These are phyloP conservation scores for Lentinula guzmanii DNA, from an alignment of 768 basidiomycete species.

Conservation along the genomic window DNA sequence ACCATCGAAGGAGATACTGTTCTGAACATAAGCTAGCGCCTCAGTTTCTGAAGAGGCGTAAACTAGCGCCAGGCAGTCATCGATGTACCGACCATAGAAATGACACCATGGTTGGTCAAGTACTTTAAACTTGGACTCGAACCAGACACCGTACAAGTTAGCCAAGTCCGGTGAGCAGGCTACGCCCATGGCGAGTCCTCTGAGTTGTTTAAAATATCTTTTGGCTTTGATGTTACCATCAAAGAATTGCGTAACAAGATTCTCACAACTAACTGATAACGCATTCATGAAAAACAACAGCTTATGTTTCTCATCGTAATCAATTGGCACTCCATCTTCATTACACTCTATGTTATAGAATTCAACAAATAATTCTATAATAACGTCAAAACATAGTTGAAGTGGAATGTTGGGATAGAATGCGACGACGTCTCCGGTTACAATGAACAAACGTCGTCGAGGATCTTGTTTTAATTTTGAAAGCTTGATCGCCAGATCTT, in stretches of 20 bases:
- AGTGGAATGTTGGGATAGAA: slow-evolving; percentile 24
- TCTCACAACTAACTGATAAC: too few relatives aligned
- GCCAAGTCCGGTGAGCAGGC: slow-evolving; percentile 23
- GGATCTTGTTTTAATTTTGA: slow-evolving; percentile 13
- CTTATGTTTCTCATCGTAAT: too few relatives aligned
- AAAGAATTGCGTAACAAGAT: too few relatives aligned
- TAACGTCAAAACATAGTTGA: slow-evolving; percentile 14
- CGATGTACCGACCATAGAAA: too few relatives aligned
- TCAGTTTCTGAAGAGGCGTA: too few relatives aligned
- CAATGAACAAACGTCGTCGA: slow-evolving; percentile 13
- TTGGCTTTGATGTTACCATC: slow-evolving; percentile 1
- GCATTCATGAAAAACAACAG: too few relatives aligned
- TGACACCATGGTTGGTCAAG: too few relatives aligned
- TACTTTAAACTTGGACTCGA: slow-evolving; percentile 8
- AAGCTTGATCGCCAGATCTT: slow-evolving; percentile 26
- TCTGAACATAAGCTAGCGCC: too few relatives aligned
- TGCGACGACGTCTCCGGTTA: slow-evolving; percentile 27
- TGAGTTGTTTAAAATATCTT: slow-evolving; percentile 18
- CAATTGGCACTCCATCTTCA: too few relatives aligned
- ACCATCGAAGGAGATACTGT: too few relatives aligned
- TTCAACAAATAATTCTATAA: neutral
- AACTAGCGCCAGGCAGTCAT: too few relatives aligned
- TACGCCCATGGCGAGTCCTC: slow-evolving; percentile 26
- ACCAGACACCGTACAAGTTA: slow-evolving; percentile 20
- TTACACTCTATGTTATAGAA: too few relatives aligned